Evolutionary conservation across 148 eudicot species (phyloP), one percentile per base, ranked within the genome.

Genomic region (Amaranthus hypochondriacus): DNA sequence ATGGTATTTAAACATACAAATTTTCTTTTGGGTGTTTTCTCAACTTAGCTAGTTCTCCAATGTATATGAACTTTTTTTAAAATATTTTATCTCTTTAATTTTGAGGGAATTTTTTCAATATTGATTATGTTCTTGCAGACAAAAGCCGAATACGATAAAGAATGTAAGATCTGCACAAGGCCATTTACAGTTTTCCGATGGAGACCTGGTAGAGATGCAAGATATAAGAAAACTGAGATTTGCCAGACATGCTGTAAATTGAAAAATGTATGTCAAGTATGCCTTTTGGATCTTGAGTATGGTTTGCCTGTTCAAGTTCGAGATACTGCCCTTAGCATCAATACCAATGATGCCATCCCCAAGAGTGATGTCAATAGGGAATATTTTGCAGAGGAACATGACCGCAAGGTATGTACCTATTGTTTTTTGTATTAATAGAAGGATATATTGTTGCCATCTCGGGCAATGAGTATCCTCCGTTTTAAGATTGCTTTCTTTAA

Each of bases 161-260:
- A 94, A 76, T 94, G 98, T 85, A 94, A 94, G 84, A 94, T 94
- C 67, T 91, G 97, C 79, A 89, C 93, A 4, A 78, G 98, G 77
- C 98, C 98, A 2, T 94, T 94, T 77, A 94, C 97, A 7, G 98
- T 94, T 67, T 94, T 94, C 69, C 90, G 98, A 76, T 94, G 97
- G 98, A 94, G 98, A 80, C 97, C 97, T 54, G 98, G 98, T 63
- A 89, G 97, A 61, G 98, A 94, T 83, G 93, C 97, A 52, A 95
- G 96, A 74, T 90, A 95, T 66, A 95, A 92, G 78, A 95, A 92
- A 77, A 80, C 87, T 10, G 96, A 92, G 82, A 90, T 92, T 68
- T 95, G 97, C 82, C 96, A 92, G 78, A 95, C 99, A 42, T 92
- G 99, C 84, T 81, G 99, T 76, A 92, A 90, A 77, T 77, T 92